Conservation (phyloP, 495 filamentous ascomycete species). For the Cenococcum geophilum region DNA sequence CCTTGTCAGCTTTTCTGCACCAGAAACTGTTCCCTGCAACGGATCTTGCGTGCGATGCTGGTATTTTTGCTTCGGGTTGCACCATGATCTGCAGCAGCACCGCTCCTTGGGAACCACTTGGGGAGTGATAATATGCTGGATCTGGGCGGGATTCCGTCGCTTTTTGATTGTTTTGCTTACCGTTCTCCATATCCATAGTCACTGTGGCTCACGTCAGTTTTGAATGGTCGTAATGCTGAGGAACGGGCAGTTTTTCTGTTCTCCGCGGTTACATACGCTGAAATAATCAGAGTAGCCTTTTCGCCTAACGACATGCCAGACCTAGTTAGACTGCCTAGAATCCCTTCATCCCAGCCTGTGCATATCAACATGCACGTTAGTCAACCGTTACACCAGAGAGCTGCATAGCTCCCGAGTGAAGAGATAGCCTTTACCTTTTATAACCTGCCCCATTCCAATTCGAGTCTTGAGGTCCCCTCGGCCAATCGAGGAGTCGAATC, state of each 20-base stretch:
- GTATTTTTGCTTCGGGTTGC: not conserved
- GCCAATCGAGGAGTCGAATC: slow-evolving; percentile 32
- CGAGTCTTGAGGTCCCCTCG: slow-evolving; percentile 26
- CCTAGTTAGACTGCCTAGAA: slow-evolving; percentile 19
- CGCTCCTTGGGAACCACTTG: not conserved
- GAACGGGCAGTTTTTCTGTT: too few species aligned
- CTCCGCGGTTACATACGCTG: slow-evolving; percentile 26
- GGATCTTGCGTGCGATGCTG: not conserved
- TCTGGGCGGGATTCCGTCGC: not conserved
- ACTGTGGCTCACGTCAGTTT: slow-evolving; percentile 10
- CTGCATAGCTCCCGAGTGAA: not conserved
- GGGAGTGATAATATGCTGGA: not conserved
- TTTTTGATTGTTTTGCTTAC: slow-evolving; percentile 19
- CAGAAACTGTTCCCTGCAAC: not conserved
- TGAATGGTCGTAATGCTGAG: not conserved
- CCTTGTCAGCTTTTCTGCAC: not conserved
- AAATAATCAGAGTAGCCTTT: slow-evolving; percentile 29
- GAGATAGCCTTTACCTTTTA: slow-evolving; percentile 21
- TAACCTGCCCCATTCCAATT: slow-evolving; percentile 30
- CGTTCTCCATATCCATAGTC: slow-evolving; percentile 29
- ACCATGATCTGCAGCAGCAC: not conserved
- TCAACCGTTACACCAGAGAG: slow-evolving; percentile 10
- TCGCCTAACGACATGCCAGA: slow-evolving; percentile 31
- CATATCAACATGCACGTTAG: slow-evolving; percentile 12
- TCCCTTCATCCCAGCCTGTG: slow-evolving; percentile 34